Conservation (phyloP, 2,329 filamentous ascomycete species). For the Pyrenochaeta sp. region DNA sequence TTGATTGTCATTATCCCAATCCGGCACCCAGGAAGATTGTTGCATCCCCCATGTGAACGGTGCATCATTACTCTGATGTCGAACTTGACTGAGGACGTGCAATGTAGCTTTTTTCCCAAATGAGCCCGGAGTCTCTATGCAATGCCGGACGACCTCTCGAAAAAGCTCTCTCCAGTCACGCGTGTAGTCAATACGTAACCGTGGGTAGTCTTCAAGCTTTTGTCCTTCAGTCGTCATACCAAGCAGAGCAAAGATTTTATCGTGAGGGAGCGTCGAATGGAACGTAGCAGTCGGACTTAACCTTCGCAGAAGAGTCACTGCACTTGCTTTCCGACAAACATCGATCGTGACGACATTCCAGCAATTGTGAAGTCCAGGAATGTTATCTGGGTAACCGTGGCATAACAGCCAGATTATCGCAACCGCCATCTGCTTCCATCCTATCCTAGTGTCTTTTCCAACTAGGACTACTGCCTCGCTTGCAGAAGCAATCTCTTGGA, state of each 20-base stretch:
- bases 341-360: slow-evolving; percentile 2
- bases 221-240: slow-evolving; percentile 3
- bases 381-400: background rate
- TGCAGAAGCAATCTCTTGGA: slow-evolving; percentile 6
- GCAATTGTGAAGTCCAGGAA: background rate
- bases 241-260: slow-evolving; percentile 11
- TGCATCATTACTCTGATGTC: background rate
- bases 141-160: slow-evolving; percentile 7
- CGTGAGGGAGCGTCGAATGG: slow-evolving; percentile 5
- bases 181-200: slow-evolving; percentile 5
- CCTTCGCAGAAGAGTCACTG: background rate
- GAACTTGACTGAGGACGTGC: slow-evolving; percentile 1
- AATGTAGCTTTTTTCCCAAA: background rate
- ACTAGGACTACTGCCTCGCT: background rate
- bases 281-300: background rate
- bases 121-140: slow-evolving; percentile 3
- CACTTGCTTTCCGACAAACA: background rate
- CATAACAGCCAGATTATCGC: background rate
- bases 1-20: background rate
- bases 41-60: background rate
- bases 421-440: background rate
- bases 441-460: background rate
- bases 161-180: slow-evolving; percentile 4
- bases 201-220: slow-evolving; percentile 2
- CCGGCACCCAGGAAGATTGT: slow-evolving; percentile 9